These are phyloP conservation scores for Salvia miltiorrhiza DNA, from an alignment of 257 asterid species.

Conservation along the genomic window DNA sequence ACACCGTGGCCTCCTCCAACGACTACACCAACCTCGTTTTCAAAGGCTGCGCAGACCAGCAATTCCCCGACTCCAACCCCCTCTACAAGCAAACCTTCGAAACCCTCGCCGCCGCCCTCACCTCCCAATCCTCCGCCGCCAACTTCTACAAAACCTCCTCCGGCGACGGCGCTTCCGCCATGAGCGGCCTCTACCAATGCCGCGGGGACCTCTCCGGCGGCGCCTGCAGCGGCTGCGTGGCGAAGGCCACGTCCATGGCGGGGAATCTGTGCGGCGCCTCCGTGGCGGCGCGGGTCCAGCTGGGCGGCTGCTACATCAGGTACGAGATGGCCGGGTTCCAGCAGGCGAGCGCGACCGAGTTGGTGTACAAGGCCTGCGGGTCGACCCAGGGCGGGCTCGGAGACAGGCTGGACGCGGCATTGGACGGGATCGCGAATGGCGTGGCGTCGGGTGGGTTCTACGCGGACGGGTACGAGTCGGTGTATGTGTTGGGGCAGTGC, in stretches of 20 bases:
- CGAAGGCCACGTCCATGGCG: slow-evolving; percentile 31
- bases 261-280: slow-evolving; percentile 49
- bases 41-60: slow-evolving; percentile 87
- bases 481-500: slow-evolving; percentile 84
- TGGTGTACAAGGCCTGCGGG: slow-evolving; percentile 66
- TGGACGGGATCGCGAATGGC: slow-evolving; percentile 60
- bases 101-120: slow-evolving; percentile 37
- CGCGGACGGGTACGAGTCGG: slow-evolving; percentile 59
- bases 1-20: slow-evolving; percentile 29
- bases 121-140: slow-evolving; percentile 53
- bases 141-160: slow-evolving; percentile 60
- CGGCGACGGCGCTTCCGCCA: slow-evolving; percentile 41
- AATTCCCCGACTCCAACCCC: slow-evolving; percentile 44
- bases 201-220: slow-evolving; percentile 64
- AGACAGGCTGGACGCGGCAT: slow-evolving; percentile 50
- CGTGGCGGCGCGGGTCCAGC: slow-evolving; percentile 63
- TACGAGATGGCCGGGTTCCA: slow-evolving; percentile 56
- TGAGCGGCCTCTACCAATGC: slow-evolving; percentile 73
- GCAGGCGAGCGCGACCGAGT: slow-evolving; percentile 46
- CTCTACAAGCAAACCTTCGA: slow-evolving; percentile 40
- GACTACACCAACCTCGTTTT: slow-evolving; percentile 52
- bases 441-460: slow-evolving; percentile 54
- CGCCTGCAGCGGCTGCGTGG: slow-evolving; percentile 54
- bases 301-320: slow-evolving; percentile 60
- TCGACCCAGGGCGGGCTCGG: slow-evolving; percentile 57